phyloP scores from a whole-genome alignment of 208 protist species.

The Sergeia podlipaevii region DNA sequence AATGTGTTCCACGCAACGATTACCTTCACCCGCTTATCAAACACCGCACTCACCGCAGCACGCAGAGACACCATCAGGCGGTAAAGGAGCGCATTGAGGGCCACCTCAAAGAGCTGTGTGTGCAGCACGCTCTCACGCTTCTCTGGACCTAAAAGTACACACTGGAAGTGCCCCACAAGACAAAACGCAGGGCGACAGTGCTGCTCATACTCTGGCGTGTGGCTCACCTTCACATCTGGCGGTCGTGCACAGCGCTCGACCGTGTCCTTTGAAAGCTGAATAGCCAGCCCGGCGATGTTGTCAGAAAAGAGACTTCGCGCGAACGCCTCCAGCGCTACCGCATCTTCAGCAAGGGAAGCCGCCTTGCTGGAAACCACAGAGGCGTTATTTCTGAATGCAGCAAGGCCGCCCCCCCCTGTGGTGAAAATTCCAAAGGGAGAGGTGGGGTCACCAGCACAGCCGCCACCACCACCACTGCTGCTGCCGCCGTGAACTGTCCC shows the following conservation, averaged over 20 bases:
- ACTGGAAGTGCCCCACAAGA: constrained; percentile 41
- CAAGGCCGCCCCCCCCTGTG: not conserved
- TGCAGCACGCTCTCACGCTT: too few species aligned
- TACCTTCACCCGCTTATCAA: constrained; percentile 44
- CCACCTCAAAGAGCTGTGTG: constrained; percentile 53
- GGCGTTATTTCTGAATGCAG: not conserved
- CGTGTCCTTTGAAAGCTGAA: constrained; percentile 44
- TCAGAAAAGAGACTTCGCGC: constrained; percentile 44
- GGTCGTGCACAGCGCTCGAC: constrained; percentile 33
- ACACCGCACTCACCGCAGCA: constrained; percentile 27
- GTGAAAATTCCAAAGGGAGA: not conserved
- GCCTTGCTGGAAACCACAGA: too few species aligned
- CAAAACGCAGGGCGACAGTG: constrained; percentile 50
- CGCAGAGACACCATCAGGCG: constrained; percentile 34
- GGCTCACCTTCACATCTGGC: constrained; percentile 32
- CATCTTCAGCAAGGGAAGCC: too few species aligned
- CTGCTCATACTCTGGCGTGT: constrained; percentile 48
- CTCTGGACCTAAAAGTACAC: too few species aligned
- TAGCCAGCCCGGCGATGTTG: constrained; percentile 59
- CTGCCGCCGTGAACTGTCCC: constrained; percentile 2
- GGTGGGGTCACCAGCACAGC: not conserved
- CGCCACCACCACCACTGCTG: not conserved
- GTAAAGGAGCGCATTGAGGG: constrained; percentile 51
- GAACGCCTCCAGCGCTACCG: not conserved
- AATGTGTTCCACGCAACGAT: constrained; percentile 65